A percentile compares a stretch with the other conserved stretches of the same genome.
These are phyloP conservation scores for Phellinidium pouzarii DNA, from an alignment of 1,284 basidiomycete species.

Conservation along the genomic window DNA sequence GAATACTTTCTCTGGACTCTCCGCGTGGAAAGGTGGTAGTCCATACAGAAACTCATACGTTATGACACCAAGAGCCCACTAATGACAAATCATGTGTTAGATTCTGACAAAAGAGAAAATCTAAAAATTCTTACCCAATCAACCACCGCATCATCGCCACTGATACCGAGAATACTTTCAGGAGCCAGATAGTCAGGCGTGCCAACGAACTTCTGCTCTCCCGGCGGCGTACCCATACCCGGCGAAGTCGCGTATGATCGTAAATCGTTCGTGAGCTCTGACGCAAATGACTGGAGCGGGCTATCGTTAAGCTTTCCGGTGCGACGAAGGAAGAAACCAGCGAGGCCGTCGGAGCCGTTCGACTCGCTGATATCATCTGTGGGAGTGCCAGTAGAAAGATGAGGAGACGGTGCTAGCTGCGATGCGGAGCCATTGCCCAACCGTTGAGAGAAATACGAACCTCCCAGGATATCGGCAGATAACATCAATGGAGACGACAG, in stretches of 20 bases:
- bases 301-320: constrained; percentile 50
- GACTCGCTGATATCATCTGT: constrained; percentile 81
- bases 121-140: constrained; percentile 74
- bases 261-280: constrained; percentile 74
- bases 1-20: constrained; percentile 95
- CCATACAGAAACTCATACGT: constrained; percentile 98
- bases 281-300: constrained; percentile 75
- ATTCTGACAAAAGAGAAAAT: not conserved
- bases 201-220: constrained; percentile 91
- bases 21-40: constrained; percentile 95
- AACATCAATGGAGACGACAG: constrained; percentile 65
- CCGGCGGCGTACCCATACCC: constrained; percentile 54
- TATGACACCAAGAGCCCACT: constrained; percentile 98
- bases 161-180: constrained; percentile 92
- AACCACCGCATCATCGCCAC: constrained; percentile 91
- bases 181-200: constrained; percentile 97
- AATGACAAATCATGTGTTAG: constrained; percentile 21
- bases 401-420: constrained; percentile 56
- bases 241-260: constrained; percentile 53
- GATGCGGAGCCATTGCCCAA: constrained; percentile 40
- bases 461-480: constrained; percentile 47
- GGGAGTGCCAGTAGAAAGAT: constrained; percentile 39
- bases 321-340: constrained; percentile 52
- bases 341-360: constrained; percentile 76
- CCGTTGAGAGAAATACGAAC: constrained; percentile 79